phyloP scores from a whole-genome alignment of 441 rosid genomes.

The Capsella rubella region DNA sequence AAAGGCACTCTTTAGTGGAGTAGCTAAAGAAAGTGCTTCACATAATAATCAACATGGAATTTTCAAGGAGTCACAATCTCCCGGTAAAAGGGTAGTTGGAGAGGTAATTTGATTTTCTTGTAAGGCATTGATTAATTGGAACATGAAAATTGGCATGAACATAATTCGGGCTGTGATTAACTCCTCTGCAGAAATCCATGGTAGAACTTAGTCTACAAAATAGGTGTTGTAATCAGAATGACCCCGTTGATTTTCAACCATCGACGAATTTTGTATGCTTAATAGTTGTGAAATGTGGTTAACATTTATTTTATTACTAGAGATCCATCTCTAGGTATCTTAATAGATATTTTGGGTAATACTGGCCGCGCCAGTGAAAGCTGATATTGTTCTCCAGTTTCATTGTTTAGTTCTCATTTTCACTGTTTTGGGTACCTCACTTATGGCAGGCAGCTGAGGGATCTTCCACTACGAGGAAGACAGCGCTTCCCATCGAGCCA shows the following conservation, averaged over 20 bases:
- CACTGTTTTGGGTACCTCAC: conserved; percentile 17
- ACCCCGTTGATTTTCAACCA: conserved; percentile 12
- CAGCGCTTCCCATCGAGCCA: conserved; percentile 72
- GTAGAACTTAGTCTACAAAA: background rate
- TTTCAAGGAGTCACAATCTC: conserved; percentile 30
- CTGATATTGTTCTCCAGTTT: background rate
- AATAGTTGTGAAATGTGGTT: conserved; percentile 19
- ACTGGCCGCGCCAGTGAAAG: conserved; percentile 2
- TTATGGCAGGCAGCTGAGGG: conserved; percentile 53
- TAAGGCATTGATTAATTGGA: conserved; percentile 8
- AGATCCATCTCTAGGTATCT: background rate
- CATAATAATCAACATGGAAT: conserved; percentile 30
- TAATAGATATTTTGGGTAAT: background rate
- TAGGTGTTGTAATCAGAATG: conserved; percentile 2
- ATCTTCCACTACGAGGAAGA: conserved; percentile 48
- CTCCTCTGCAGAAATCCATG: background rate
- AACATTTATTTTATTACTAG: conserved; percentile 1
- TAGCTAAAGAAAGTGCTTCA: conserved; percentile 44
- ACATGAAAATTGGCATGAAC: conserved; percentile 5
- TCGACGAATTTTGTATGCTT: background rate
- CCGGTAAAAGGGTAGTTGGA: conserved; percentile 4
- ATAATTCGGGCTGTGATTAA: background rate
- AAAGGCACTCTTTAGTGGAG: conserved; percentile 61
- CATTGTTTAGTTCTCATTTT: conserved; percentile 2
- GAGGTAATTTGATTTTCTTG: conserved; percentile 37